Evolutionary conservation across 1,284 basidiomycete genomes (phyloP), one percentile per base, ranked within the genome.

Genomic region (Sporisorium sorghi): DNA sequence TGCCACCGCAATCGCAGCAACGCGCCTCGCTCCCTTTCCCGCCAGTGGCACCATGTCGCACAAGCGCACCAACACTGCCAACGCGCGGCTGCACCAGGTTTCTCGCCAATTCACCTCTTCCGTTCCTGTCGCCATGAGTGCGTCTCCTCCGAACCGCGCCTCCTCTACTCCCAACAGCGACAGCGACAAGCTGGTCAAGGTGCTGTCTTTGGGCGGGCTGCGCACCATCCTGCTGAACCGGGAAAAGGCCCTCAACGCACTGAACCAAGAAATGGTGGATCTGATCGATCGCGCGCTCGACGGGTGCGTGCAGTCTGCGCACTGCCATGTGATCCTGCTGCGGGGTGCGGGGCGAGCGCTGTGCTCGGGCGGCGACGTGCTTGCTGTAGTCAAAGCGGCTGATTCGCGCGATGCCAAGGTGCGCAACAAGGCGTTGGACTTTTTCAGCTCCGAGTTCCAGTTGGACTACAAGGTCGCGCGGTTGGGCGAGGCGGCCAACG

Each of bases 331-430:
- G 51, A 73, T 84, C 52, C 53, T 83, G 1, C 73, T 84, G 21
- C 77, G 82, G 26, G 80, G 93, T 21, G 87, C 87, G 28, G 93
- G 92, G 12, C 88, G 90, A 64, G 93, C 92, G 12, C 97, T 98
- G 83, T 99, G 95, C 84, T 92, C 93, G 6, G 97, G 96, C 23
- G 96, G 96, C 58, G 97, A 99, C 85, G 92, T 99, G 58, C 90
- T 90, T 71, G 87, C 82, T 81, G 90, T 87, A 26, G 76, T 76
- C 46, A 69, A 72, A 15, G 71, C 62, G 3, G 77, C 73, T 57
- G 55, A 72, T 74, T 59, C 75, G 6, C 8, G 61, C 62, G 67
- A 79, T 61, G 35, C 65, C 42, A 47, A 52, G 46, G 40, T 78
- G 47, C 32, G 90, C 58, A 85, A 87, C 6, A 85, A 87, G 47